Conservation (phyloP, 176 grass and related monocot species). For the Oryza glaberrima region DNA sequence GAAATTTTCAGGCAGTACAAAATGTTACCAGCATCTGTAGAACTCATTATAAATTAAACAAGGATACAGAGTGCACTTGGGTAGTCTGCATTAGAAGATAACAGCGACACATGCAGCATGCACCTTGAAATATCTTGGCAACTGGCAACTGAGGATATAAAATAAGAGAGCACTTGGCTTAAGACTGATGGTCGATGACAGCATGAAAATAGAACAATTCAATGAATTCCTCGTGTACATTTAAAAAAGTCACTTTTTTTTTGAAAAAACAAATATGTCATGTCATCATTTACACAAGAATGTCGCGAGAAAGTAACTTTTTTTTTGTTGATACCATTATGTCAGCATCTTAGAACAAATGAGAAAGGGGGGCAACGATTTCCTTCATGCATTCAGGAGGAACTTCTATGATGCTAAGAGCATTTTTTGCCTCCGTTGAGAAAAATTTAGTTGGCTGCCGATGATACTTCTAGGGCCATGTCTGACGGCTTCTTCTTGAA, state of each 20-base stretch:
- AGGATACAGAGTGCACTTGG: background rate
- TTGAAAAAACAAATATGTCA: background rate
- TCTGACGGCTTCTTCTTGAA: conserved; percentile 65
- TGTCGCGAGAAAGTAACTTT: background rate
- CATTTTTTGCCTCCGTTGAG: background rate
- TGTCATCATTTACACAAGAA: conserved; percentile 12
- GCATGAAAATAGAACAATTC: background rate
- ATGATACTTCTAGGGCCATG: conserved; percentile 40
- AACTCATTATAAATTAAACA: too few species aligned
- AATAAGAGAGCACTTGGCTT: background rate
- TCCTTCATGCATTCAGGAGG: background rate
- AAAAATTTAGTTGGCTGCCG: conserved; percentile 29
- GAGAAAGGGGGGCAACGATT: background rate
- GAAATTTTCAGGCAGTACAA: background rate
- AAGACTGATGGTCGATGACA: background rate
- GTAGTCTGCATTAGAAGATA: background rate
- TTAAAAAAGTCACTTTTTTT: background rate
- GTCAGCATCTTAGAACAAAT: background rate
- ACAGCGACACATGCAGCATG: background rate
- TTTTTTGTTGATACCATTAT: conserved; percentile 10
- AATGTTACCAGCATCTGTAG: background rate
- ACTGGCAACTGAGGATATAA: background rate
- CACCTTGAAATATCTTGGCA: background rate
- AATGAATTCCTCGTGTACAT: conserved; percentile 5
- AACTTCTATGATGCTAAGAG: background rate